Base-by-base conservation (phyloP, 768 basidiomycete genomes). In the Termitomyces sp. region DNA sequence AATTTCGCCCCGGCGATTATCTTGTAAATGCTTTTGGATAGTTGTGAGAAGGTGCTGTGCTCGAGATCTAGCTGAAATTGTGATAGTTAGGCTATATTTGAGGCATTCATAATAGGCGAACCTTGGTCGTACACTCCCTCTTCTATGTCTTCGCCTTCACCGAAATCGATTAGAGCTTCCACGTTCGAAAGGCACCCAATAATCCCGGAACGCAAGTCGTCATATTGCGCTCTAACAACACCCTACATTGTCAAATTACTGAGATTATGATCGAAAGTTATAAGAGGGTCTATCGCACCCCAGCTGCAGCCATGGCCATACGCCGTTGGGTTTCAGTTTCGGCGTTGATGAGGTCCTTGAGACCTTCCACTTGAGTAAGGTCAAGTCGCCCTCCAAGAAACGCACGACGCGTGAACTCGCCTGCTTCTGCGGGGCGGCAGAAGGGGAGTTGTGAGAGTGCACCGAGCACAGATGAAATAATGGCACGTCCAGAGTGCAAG, bases 111-210 rank as follows among this genome's bases (percentile, higher is more conserved):
- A 45, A 32, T 6, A 22, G 11, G 40, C 69, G 4, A 52, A 89
- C 93, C 90, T 72, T 81, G 75, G 10, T 85, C 85, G 59, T 82
- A 85, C 18, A 92, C 84, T 9, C 79, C 85, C n/a, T 88, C 88
- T 63, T 94, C 92, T 38, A 95, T 81, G 33, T 91, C 89, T 63
- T 95, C 94, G 13, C 87, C 89, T 70, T 97, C 94, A 6, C 91
- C 91, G 68, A 95, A 97, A 67, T 96, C 94, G 51, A 97, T 94
- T 18, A 95, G 71, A 1, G 94, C 94, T 69, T 97, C 94, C 4
- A 92, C 76, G 57, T 85, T 79, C 11, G 94, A 85, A 20, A 93
- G 79, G 47, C 86, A 88, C 27, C 80, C 75, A 22, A 96, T 80
- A 16, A 91, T 85, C 12, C 83, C 78, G 7, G 69, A 68, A 50